Base-by-base conservation (phyloP, 257 asterid species). In the Ligustrum vulgare region DNA sequence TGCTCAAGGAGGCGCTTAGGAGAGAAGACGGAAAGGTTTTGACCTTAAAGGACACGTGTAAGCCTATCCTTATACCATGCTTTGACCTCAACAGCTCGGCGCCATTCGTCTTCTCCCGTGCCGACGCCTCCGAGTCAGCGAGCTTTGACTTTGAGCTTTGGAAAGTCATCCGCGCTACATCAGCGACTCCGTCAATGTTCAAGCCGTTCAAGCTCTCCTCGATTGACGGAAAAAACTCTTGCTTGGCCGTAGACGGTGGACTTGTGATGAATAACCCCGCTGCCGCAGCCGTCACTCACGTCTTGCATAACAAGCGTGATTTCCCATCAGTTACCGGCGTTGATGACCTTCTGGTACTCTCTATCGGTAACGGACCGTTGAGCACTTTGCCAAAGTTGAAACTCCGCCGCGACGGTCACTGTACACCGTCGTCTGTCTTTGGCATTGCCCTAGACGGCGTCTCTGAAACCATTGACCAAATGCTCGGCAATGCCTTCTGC, bases 201-300 rank as follows among this genome's bases (percentile, higher is more conserved):
- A 92, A 94, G 86, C 97, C 99, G 70, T 89, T 88, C 66, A 63
- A 77, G 37, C 90, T 95, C 12, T 67, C 87, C 4, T 95, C 99
- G 0, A 75, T 80, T 5, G 97, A 95, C 78, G 97, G 98, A 0
- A 93, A 86, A 75, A 93, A 91, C 72, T 80, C 93, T 0, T 93
- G 98, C 77, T 56, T 88, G 72, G 99, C 97, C 11, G 87, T 95
- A 8, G 99, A 91, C 81, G 99, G 99, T 60, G 99, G 98, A 6
- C 86, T 95, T 3, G 98, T 90, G 72, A 95, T 95, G 99, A 95
- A 91, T 85, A 95, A 95, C 72, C 99, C 99, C 1, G 82, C 99
- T 3, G 96, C 98, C 1, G 98, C 99, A 34, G 99, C 99, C 56
- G 91, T 93, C 31, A 95, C 98, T 58, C 99, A 95, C 82, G 99